Evolutionary conservation across 306 rosid species (phyloP).

Genomic region (Cucurbita argyrosperma): DNA sequence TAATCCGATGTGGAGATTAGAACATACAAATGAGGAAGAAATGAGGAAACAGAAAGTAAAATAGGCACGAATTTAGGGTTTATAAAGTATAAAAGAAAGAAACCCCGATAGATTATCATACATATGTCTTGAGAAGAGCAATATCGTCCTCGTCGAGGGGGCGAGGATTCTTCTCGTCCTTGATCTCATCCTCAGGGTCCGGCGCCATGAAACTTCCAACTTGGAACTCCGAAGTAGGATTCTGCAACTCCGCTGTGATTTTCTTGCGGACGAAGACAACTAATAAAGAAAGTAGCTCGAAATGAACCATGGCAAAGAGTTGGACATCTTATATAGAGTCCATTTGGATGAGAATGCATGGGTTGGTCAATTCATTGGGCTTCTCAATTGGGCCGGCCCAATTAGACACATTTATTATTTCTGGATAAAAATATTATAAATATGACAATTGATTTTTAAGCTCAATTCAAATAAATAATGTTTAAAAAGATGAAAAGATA

Average conservation of each 20-base stretch:
- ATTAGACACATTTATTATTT: not conserved
- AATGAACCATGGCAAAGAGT: not conserved
- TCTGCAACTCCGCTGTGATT: not conserved
- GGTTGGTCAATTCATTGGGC: not conserved
- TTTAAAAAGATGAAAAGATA: too few relatives aligned
- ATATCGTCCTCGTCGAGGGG: constrained; percentile 97
- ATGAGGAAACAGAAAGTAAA: not conserved
- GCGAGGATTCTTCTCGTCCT: constrained; percentile 96
- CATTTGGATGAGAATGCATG: not conserved
- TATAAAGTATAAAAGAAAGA: not conserved
- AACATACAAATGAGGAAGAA: not conserved
- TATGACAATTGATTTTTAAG: too few relatives aligned
- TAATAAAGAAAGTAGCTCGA: not conserved
- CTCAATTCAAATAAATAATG: too few relatives aligned
- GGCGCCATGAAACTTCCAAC: constrained; percentile 41
- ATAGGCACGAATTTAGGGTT: constrained; percentile 20
- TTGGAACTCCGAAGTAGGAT: not conserved
- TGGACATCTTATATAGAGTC: not conserved
- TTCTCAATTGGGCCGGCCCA: not conserved
- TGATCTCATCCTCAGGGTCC: constrained; percentile 72
- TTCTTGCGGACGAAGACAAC: constrained; percentile 12
- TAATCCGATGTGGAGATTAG: not conserved
- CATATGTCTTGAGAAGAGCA: constrained; percentile 90
- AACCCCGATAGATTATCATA: constrained; percentile 3
- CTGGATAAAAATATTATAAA: too few relatives aligned